Conservation (phyloP, 2,329 filamentous ascomycete species). For the Aspergillus floridensis region DNA sequence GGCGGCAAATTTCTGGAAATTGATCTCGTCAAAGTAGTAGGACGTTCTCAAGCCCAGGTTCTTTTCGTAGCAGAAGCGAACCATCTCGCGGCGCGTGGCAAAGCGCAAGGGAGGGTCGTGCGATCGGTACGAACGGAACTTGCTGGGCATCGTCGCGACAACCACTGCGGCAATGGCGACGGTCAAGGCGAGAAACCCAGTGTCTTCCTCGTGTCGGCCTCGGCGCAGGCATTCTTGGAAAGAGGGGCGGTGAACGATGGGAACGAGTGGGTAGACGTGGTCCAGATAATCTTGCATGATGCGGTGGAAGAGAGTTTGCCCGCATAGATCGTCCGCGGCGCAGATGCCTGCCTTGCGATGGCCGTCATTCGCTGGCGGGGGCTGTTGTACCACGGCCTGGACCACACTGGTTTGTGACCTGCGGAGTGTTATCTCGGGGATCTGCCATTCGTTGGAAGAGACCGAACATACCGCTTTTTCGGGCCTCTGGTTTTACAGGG, state of each 20-base stretch:
- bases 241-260: conserved; percentile 16
- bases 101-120: conserved; percentile 7
- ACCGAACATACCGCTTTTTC: conserved; percentile 11
- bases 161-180: conserved; percentile 14
- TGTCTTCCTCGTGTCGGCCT: conserved; percentile 9
- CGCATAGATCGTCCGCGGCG: conserved; percentile 14
- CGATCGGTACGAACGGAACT: conserved; percentile 10
- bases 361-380: background rate
- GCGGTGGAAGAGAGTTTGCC: conserved; percentile 9
- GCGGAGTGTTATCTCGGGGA: background rate
- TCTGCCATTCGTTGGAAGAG: no score
- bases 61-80: conserved; percentile 13
- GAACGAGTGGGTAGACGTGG: conserved; percentile 14
- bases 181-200: conserved; percentile 9
- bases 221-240: conserved; percentile 11
- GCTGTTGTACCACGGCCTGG: background rate
- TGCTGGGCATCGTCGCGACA: conserved; percentile 14
- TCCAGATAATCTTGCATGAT: conserved; percentile 20
- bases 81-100: conserved; percentile 13
- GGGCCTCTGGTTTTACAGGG: conserved; percentile 16
- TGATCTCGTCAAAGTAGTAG: conserved; percentile 20
- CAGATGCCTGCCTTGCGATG: background rate
- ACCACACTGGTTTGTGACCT: background rate
- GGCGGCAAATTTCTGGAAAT: conserved; percentile 36
- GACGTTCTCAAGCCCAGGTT: conserved; percentile 8